Evolutionary conservation across 306 rosid genomes (phyloP), one percentile per base, ranked within the genome.

Genomic region (Pueraria montana): DNA sequence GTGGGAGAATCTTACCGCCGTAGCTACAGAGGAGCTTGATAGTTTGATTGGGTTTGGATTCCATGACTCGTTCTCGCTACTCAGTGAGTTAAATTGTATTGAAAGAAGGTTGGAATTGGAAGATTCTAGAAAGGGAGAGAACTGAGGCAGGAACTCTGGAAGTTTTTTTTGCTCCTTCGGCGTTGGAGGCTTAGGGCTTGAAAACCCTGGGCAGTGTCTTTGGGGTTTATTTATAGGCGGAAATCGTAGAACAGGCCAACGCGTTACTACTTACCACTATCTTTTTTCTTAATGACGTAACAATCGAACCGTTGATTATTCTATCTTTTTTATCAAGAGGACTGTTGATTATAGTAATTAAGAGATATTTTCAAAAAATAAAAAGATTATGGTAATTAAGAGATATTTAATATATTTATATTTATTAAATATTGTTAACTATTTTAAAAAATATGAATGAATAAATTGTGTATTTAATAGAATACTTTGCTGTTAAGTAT

Each of bases 1-100:
- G 94, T 2, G 90, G 99, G 21, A 79, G 90, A 62, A 96, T 96
- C 76, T 88, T 96, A 55, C 99, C 99, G 80, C 91, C 91, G 81
- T 96, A 96, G 88, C 99, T 96, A 50, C 88, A 92, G 38, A 96
- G 97, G 53, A 96, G 80, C 65, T 96, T 94, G 12, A 94, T 50
- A 18, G 73, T 23, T 21, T 68, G 62, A 6, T 64, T 4, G 34
- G 86, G 87, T 76, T 77, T 73, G 36, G 84, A 58, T 24, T 79
- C 86, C 94, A 90, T 89, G 84, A 34, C 72, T 80, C 18, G 62
- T 32, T 59, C 38, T 42, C 5, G 24, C 17, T 27, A 50, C 83
- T 64, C 72, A 65, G 87, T 74, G 81, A 80, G 68, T 66, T 30
- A 73, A 65, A 34, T 32, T 32, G 46, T n/a, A 9, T 8, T 16